These are phyloP conservation scores for Uncinocarpus reesii DNA, from an alignment of 2,329 filamentous ascomycete genomes.

Conservation along the genomic window DNA sequence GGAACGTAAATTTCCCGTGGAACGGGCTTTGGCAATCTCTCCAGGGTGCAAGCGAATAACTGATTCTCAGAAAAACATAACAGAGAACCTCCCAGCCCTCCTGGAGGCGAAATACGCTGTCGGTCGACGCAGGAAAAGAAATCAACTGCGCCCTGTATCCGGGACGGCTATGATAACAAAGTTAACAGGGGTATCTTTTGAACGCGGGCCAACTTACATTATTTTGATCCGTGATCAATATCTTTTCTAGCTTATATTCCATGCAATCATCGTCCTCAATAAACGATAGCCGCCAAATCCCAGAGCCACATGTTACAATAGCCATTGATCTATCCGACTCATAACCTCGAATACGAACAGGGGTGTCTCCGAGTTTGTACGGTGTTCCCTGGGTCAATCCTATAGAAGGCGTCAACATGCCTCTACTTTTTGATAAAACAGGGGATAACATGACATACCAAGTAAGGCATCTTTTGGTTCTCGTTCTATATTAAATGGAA, in stretches of 20 bases:
- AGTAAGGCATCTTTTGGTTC: constrained; percentile 20
- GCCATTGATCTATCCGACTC: constrained; percentile 22
- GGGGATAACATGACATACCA: constrained; percentile 20
- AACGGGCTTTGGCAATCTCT: constrained; percentile 33
- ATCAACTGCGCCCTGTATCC: constrained; percentile 28
- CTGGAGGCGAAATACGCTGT: constrained; percentile 16
- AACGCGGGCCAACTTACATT: constrained; percentile 25
- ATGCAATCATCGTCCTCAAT: constrained; percentile 19
- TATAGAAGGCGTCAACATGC: constrained; percentile 12
- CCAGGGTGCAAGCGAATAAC: constrained; percentile 41
- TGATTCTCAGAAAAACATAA: constrained; percentile 41
- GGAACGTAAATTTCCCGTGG: constrained; percentile 33
- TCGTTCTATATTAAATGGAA: constrained; percentile 22
- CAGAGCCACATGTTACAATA: constrained; percentile 29
- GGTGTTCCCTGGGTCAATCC: constrained; percentile 26
- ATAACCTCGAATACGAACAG: constrained; percentile 27
- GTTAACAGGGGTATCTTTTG: not conserved
- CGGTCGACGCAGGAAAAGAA: constrained; percentile 29
- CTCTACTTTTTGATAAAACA: not conserved
- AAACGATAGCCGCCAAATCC: constrained; percentile 32
- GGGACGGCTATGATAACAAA: constrained; percentile 27
- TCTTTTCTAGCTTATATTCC: constrained; percentile 26
- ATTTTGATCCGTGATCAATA: constrained; percentile 37
- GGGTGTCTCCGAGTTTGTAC: constrained; percentile 29
- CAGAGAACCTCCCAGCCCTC: constrained; percentile 34